Evolutionary conservation across 495 filamentous ascomycete genomes (phyloP).

Genomic region (Letharia columbiana): DNA sequence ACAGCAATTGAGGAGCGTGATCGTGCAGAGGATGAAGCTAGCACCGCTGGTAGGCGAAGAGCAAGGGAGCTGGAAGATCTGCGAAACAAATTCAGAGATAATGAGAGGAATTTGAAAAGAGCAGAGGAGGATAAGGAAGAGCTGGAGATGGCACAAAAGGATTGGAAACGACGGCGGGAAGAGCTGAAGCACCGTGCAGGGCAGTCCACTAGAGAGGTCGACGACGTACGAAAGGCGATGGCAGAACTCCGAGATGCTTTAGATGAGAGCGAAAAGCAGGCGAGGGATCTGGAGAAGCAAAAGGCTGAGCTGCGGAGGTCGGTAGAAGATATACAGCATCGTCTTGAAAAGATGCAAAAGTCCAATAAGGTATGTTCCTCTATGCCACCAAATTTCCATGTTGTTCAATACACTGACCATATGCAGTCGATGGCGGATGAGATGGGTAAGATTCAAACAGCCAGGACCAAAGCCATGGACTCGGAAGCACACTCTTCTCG

Average conservation of each 20-base stretch:
- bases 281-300: slow-evolving; percentile 70
- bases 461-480: slow-evolving; percentile 31
- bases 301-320: slow-evolving; percentile 63
- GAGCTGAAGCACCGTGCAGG: slow-evolving; percentile 65
- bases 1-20: slow-evolving; percentile 84
- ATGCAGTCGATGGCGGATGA: slow-evolving; percentile 41
- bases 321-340: slow-evolving; percentile 65
- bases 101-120: slow-evolving; percentile 64
- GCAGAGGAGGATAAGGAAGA: slow-evolving; percentile 61
- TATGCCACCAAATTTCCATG: neutral
- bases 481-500: slow-evolving; percentile 48
- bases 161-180: slow-evolving; percentile 62
- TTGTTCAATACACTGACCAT: slow-evolving; percentile 12
- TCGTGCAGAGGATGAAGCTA: slow-evolving; percentile 82
- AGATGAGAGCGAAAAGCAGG: slow-evolving; percentile 80
- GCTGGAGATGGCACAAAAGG: slow-evolving; percentile 58
- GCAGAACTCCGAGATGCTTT: slow-evolving; percentile 66
- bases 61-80: slow-evolving; percentile 83
- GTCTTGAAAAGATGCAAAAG: slow-evolving; percentile 73
- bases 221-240: slow-evolving; percentile 70
- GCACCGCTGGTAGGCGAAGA: slow-evolving; percentile 61
- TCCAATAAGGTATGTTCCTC: slow-evolving; percentile 44
- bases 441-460: slow-evolving; percentile 33
- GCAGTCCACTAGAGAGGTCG: slow-evolving; percentile 58
- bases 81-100: slow-evolving; percentile 64